phyloP scores from a whole-genome alignment of 2,329 filamentous ascomycete genomes.

The Colletotrichum somersetense region DNA sequence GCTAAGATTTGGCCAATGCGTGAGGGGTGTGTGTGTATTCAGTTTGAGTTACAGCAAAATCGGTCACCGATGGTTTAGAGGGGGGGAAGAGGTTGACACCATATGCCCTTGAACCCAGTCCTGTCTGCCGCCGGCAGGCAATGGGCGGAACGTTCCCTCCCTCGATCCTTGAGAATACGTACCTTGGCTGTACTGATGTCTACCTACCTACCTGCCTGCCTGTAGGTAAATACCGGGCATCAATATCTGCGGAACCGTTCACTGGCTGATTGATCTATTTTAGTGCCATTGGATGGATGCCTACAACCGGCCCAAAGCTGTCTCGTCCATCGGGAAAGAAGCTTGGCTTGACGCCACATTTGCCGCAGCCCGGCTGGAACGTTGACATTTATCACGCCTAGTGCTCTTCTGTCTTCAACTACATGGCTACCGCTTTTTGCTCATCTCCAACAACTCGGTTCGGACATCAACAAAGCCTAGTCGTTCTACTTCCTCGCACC shows the following conservation, averaged over 20 bases:
- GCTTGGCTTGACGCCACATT: slow-evolving; percentile 29
- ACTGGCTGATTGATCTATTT: slow-evolving; percentile 35
- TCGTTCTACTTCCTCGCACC: background rate
- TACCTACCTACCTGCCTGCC: too few species aligned
- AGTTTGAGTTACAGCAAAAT: slow-evolving; percentile 40
- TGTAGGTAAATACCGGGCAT: background rate
- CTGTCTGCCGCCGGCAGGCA: slow-evolving; percentile 33
- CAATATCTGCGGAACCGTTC: slow-evolving; percentile 22
- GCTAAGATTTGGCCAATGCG: slow-evolving; percentile 36
- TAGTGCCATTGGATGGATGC: slow-evolving; percentile 34
- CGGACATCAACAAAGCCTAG: background rate
- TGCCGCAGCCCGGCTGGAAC: slow-evolving; percentile 22
- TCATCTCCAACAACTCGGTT: background rate
- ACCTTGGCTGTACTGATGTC: slow-evolving; percentile 11
- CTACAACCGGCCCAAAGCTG: slow-evolving; percentile 25
- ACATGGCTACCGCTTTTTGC: background rate
- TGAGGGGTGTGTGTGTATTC: slow-evolving; percentile 15
- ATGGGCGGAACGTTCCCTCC: slow-evolving; percentile 25
- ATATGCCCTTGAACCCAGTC: slow-evolving; percentile 31
- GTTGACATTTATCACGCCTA: slow-evolving; percentile 32
- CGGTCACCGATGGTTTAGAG: slow-evolving; percentile 18
- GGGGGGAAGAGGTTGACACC: background rate
- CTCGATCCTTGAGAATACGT: slow-evolving; percentile 25
- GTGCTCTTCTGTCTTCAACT: slow-evolving; percentile 15
- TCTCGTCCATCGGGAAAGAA: slow-evolving; percentile 8